Percentiles rank a stretch among this genome's conserved stretches.
Evolutionary conservation across 2,329 filamentous ascomycete genomes (phyloP).

Genomic region (Talaromyces sp.): DNA sequence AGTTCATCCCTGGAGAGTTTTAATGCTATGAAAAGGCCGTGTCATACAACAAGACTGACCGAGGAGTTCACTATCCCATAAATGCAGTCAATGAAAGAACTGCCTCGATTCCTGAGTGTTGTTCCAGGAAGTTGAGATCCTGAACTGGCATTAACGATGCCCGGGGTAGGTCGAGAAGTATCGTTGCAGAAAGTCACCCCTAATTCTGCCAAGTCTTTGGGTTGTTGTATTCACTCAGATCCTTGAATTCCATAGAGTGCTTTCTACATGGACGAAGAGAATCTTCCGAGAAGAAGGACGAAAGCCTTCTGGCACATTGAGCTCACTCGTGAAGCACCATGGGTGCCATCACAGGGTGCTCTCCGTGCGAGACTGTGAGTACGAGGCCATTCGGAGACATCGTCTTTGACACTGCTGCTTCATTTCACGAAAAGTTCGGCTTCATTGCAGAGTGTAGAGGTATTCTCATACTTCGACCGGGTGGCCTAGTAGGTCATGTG

Average conservation of each 20-base stretch:
- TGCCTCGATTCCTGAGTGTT: conserved; percentile 24
- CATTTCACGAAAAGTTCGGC: conserved; percentile 33
- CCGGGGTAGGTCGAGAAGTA: conserved; percentile 21
- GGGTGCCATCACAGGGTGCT: conserved; percentile 30
- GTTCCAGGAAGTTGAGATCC: conserved; percentile 24
- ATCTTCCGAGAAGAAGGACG: background rate
- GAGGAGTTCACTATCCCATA: conserved; percentile 23
- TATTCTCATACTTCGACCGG: too few relatives aligned
- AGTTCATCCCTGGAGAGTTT: conserved; percentile 24
- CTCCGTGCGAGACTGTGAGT: conserved; percentile 35
- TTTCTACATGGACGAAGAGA: background rate
- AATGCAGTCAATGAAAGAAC: conserved; percentile 15
- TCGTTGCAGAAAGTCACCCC: conserved; percentile 24
- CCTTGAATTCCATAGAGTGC: background rate
- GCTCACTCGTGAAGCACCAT: conserved; percentile 26
- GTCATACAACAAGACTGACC: conserved; percentile 26
- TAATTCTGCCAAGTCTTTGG: conserved; percentile 25
- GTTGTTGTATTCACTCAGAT: conserved; percentile 20
- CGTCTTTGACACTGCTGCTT: conserved; percentile 32
- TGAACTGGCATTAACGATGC: conserved; percentile 24
- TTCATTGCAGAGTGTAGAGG: too few relatives aligned
- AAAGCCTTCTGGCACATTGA: background rate
- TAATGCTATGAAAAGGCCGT: conserved; percentile 22
- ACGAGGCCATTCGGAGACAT: conserved; percentile 31
- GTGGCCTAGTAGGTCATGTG: too few relatives aligned